Conservation (phyloP, 1,139 yeast genomes). For the Pichiaceae sp. region DNA sequence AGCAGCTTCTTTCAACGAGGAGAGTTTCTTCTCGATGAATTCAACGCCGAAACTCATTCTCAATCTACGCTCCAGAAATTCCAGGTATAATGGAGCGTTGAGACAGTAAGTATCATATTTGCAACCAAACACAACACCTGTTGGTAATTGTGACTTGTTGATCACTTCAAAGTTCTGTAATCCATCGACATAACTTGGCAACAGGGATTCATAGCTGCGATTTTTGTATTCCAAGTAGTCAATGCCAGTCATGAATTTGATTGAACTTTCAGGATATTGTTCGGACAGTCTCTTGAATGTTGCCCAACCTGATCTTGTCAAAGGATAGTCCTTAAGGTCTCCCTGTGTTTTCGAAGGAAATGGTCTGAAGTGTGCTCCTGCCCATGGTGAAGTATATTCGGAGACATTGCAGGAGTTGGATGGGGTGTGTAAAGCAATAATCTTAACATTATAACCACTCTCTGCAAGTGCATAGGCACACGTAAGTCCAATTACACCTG, state of each 20-base stretch:
- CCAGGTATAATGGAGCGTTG: conserved; percentile 53
- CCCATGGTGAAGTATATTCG: conserved; percentile 62
- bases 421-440: conserved; percentile 50
- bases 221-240: conserved; percentile 47
- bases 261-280: conserved; percentile 42
- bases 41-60: conserved; percentile 35
- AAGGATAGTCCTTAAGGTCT: conserved; percentile 36
- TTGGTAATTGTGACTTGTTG: conserved; percentile 30
- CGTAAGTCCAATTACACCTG: conserved; percentile 71
- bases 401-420: conserved; percentile 22
- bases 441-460: conserved; percentile 21
- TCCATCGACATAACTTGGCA: conserved; percentile 36
- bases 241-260: conserved; percentile 42
- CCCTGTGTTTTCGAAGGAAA: conserved; percentile 37
- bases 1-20: conserved; percentile 50
- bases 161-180: conserved; percentile 35
- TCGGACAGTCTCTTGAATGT: conserved; percentile 35
- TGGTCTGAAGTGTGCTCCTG: conserved; percentile 73
- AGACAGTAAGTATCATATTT: conserved; percentile 54
- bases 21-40: conserved; percentile 34
- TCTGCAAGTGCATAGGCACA: conserved; percentile 63
- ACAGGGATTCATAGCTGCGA: conserved; percentile 25
- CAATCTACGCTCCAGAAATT: conserved; percentile 35
- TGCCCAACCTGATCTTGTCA: conserved; percentile 40
- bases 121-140: conserved; percentile 45